A percentile compares a stretch with the other conserved stretches of the same genome.
Evolutionary conservation across 208 protist species (phyloP).

Genomic region (Acanthamoeba castellanii): DNA sequence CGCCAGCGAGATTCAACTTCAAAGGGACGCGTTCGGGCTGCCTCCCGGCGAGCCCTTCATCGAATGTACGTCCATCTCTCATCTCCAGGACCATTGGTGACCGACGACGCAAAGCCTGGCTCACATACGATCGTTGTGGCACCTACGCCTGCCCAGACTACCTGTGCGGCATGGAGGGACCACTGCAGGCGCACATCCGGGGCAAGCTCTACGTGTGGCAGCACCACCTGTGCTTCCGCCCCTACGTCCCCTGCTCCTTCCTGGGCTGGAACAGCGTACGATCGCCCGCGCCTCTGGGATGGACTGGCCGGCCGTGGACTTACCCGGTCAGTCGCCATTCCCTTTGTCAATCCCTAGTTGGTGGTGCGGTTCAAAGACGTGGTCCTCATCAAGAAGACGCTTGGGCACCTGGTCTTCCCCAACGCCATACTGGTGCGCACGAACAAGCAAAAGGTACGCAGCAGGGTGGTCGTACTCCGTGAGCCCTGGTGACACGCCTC

Average conservation of each 20-base stretch:
- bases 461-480: not conserved
- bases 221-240: constrained; percentile 45
- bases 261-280: constrained; percentile 25
- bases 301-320: not conserved
- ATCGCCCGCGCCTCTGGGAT: too few relatives aligned
- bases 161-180: constrained; percentile 10
- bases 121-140: not conserved
- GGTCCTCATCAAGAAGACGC: constrained; percentile 29
- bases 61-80: not conserved
- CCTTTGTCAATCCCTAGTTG: not conserved
- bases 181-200: not conserved
- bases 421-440: not conserved
- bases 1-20: constrained; percentile 6
- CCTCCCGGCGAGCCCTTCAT: constrained; percentile 42
- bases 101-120: not conserved
- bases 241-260: constrained; percentile 43
- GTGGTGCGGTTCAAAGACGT: constrained; percentile 24
- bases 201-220: constrained; percentile 62
- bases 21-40: constrained; percentile 4
- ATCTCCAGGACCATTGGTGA: too few relatives aligned
- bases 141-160: not conserved
- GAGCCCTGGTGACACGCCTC: not conserved
- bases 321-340: too few relatives aligned
- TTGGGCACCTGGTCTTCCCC: constrained; percentile 29
- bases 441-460: not conserved